Evolutionary conservation across 1,139 yeast genomes (phyloP), one percentile per base, ranked within the genome.

Genomic region (Candida freyschussii): DNA sequence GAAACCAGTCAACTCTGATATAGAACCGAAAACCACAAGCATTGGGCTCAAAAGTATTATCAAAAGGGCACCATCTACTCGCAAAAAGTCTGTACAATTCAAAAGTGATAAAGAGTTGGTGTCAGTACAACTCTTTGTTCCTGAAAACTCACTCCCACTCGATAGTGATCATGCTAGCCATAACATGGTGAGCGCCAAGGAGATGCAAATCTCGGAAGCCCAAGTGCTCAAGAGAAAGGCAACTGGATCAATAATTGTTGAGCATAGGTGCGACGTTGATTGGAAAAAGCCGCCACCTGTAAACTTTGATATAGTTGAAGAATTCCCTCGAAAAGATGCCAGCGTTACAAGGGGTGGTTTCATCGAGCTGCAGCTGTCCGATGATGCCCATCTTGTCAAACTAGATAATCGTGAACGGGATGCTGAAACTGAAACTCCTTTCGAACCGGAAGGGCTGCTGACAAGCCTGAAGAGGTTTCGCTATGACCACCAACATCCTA

Each of bases 161-260:
- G 21, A 32, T 6, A 18, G 16, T 13, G 18, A 15, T 7, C 21
- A 32, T n/a, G 25, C 13, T 13, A 37, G 27, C 4, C 21, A 30
- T 2, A 20, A 13, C 9, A 30, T 17, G 28, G 37, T n/a, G n/a
- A n/a, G n/a, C n/a, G n/a, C 26, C 5, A 35, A 22, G 16, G 26
- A 12, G n/a, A 38, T 38, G 41, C 29, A 32, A 3, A n/a, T 6
- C 7, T 19, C 31, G 18, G 42, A 39, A 17, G 42, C 35, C n/a
- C 22, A 12, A 10, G 7, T 27, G 10, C 22, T 26, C 23, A 34
- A 16, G 17, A 13, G 24, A 21, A 21, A 7, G n/a, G 24, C 7
- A 21, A n/a, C n/a, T n/a, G n/a, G n/a, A n/a, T n/a, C n/a, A n/a
- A n/a, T n/a, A n/a, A n/a, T n/a, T n/a, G n/a, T n/a, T n/a, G n/a